phyloP scores from a whole-genome alignment of 2,329 filamentous ascomycete genomes.

The Knufia fluminis region DNA sequence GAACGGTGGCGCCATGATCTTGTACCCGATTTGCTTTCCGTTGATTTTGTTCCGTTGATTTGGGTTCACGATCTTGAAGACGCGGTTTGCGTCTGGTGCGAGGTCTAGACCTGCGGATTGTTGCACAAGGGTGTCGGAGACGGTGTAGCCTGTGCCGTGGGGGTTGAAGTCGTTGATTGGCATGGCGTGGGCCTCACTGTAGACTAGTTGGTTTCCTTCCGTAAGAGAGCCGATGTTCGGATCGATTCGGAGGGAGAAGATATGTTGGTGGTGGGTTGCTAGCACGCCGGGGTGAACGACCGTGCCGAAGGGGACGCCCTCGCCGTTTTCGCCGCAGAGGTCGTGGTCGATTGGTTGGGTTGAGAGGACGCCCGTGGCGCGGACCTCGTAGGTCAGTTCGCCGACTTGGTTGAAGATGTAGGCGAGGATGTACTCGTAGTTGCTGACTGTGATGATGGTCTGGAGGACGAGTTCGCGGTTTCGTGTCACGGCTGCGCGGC shows the following conservation, averaged over 20 bases:
- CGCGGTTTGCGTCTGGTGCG: slow-evolving; percentile 39
- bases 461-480: slow-evolving; percentile 59
- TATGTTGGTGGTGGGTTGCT: slow-evolving; percentile 65
- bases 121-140: slow-evolving; percentile 39
- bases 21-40: slow-evolving; percentile 47
- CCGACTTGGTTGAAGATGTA: slow-evolving; percentile 65
- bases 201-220: slow-evolving; percentile 49
- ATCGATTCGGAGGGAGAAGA: slow-evolving; percentile 59
- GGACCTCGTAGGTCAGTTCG: slow-evolving; percentile 57
- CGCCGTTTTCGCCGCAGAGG: slow-evolving; percentile 35
- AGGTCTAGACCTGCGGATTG: slow-evolving; percentile 42
- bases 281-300: slow-evolving; percentile 61
- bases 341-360: slow-evolving; percentile 55
- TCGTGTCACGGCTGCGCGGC: slow-evolving; percentile 52
- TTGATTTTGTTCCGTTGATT: slow-evolving; percentile 45
- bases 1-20: slow-evolving; percentile 47
- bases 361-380: slow-evolving; percentile 59
- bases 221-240: slow-evolving; percentile 39
- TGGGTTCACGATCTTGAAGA: slow-evolving; percentile 52
- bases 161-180: slow-evolving; percentile 47
- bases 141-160: slow-evolving; percentile 43
- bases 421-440: slow-evolving; percentile 65
- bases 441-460: slow-evolving; percentile 61
- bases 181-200: slow-evolving; percentile 53
- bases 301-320: slow-evolving; percentile 57